These are phyloP conservation scores for Chenopodium suecicum DNA, from an alignment of 148 eudicot species.

Conservation along the genomic window DNA sequence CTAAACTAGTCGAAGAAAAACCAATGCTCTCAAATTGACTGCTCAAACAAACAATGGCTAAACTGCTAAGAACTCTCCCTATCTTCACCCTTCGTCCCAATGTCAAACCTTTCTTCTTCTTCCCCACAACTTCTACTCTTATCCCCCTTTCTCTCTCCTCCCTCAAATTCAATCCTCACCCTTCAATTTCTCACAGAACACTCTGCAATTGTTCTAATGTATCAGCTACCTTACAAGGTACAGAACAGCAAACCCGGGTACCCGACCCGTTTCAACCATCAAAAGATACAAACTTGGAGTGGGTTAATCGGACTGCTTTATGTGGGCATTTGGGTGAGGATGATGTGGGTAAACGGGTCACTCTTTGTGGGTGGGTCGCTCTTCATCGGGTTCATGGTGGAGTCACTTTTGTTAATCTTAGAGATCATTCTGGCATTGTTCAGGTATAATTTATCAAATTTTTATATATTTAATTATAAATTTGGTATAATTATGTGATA, in stretches of 20 bases:
- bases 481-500: not conserved
- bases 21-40: not conserved
- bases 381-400: constrained; percentile 82
- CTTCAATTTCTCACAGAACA: constrained; percentile 5
- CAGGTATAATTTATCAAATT: constrained; percentile 46
- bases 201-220: not conserved
- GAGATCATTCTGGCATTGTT: constrained; percentile 81
- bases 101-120: constrained; percentile 31
- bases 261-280: constrained; percentile 25
- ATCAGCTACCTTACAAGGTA: constrained; percentile 11
- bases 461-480: too few relatives aligned
- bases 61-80: constrained; percentile 54
- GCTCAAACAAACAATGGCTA: constrained; percentile 32
- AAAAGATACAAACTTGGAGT: constrained; percentile 43
- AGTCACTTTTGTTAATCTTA: constrained; percentile 71
- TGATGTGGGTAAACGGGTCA: constrained; percentile 75
- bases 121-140: constrained; percentile 12
- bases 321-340: constrained; percentile 70
- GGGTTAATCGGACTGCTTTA: constrained; percentile 60
- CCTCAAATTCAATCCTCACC: constrained; percentile 17
- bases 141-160: constrained; percentile 34
- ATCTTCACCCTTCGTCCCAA: constrained; percentile 33
- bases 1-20: too few relatives aligned
- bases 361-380: constrained; percentile 94
- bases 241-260: constrained; percentile 13